phyloP scores from a whole-genome alignment of 352 stramenopile genomes.

The Pythium grandisporangium region DNA sequence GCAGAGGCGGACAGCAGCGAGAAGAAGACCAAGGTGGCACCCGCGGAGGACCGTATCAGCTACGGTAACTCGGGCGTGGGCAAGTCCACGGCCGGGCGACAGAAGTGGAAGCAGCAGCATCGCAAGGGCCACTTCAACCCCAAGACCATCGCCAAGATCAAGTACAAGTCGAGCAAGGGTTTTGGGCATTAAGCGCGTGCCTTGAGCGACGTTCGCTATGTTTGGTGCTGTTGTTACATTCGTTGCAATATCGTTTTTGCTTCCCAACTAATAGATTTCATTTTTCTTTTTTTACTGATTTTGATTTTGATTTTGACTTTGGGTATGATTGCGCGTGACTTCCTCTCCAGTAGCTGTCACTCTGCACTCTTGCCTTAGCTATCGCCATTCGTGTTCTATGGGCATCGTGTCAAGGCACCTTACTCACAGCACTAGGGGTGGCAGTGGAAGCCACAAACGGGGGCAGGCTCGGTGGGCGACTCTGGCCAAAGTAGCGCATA shows the following conservation, averaged over 20 bases:
- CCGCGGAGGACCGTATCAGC: constrained; percentile 79
- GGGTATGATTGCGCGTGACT: constrained; percentile 21
- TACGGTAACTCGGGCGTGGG: constrained; percentile 87
- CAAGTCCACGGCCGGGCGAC: constrained; percentile 89
- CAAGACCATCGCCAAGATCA: constrained; percentile 85
- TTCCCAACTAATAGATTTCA: no score
- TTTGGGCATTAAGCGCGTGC: constrained; percentile 32
- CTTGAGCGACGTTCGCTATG: neutral
- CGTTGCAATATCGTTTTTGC: no score
- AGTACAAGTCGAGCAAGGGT: constrained; percentile 62
- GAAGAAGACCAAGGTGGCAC: constrained; percentile 24
- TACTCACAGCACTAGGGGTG: constrained; percentile 9
- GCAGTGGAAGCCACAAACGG: constrained; percentile 30
- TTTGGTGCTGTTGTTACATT: constrained; percentile 19
- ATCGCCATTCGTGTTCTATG: no score
- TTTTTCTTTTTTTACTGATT: constrained; percentile 9
- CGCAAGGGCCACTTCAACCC: constrained; percentile 90
- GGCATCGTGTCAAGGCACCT: constrained; percentile 11
- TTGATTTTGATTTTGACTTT: constrained; percentile 8
- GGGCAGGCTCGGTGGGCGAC: constrained; percentile 24
- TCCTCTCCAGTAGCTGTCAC: no score
- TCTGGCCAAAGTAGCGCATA: constrained; percentile 48
- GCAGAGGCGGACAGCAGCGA: constrained; percentile 19
- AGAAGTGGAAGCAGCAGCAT: constrained; percentile 90
- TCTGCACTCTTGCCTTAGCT: no score